Conservation (phyloP, 495 filamentous ascomycete species). For the Parathielavia hyrcaniae region DNA sequence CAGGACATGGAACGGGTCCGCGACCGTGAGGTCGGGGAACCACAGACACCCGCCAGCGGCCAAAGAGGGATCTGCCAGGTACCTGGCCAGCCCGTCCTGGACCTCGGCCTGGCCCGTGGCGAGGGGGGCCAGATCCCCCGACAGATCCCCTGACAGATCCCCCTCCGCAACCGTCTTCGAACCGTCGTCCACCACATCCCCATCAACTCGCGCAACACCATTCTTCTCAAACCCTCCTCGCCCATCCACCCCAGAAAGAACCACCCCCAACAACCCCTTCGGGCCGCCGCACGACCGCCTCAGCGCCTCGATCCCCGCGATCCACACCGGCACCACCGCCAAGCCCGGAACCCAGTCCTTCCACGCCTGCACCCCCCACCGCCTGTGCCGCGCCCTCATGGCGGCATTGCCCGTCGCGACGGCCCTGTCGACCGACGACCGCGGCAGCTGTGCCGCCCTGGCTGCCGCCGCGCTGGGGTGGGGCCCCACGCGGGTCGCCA, state of each 20-base stretch:
- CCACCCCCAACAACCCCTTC: conserved; percentile 47
- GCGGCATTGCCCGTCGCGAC: no score
- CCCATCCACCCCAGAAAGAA: conserved; percentile 24
- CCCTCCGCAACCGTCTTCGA: background rate
- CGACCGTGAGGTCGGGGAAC: conserved; percentile 67
- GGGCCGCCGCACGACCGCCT: conserved; percentile 56
- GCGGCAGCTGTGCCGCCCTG: background rate
- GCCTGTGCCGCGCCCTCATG: conserved; percentile 5
- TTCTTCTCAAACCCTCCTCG: background rate
- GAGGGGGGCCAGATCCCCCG: background rate
- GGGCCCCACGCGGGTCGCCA: conserved; percentile 18
- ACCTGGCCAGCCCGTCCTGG: background rate
- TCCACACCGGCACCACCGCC: conserved; percentile 59
- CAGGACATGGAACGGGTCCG: conserved; percentile 64
- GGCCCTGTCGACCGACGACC: background rate
- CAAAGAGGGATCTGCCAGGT: conserved; percentile 14
- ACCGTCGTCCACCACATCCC: conserved; percentile 3
- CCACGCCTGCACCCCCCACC: conserved; percentile 48
- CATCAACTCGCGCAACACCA: conserved; percentile 4
- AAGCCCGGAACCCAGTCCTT: conserved; percentile 39
- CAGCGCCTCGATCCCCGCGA: conserved; percentile 61
- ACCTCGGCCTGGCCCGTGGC: background rate
- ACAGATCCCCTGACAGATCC: background rate
- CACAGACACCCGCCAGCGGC: conserved; percentile 72
- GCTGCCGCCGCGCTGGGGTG: background rate